Conservation (phyloP, 345 rosid genomes). For the Rubroshorea leprosula region DNA sequence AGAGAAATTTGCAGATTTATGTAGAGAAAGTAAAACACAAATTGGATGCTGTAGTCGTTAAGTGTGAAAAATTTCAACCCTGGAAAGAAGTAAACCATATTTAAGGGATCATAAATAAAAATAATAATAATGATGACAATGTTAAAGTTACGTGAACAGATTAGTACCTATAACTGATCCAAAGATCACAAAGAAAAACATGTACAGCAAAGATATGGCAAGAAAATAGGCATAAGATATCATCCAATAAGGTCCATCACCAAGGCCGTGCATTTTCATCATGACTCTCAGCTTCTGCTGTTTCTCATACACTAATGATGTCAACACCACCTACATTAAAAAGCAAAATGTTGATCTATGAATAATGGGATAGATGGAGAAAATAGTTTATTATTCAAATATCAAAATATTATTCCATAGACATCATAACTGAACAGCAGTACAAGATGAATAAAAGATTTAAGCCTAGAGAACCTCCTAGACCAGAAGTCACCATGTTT, state of each 20-base stretch:
- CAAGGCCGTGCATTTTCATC: conserved; percentile 98
- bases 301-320: conserved; percentile 74
- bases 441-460: no score
- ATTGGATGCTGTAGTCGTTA: conserved; percentile 67
- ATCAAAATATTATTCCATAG: no score
- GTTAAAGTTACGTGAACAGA: not conserved
- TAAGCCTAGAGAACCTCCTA: no score
- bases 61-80: conserved; percentile 69
- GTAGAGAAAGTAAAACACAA: conserved; percentile 58
- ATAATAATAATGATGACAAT: conserved; percentile 15
- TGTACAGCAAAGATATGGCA: conserved; percentile 49
- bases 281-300: conserved; percentile 70
- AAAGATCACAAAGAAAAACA: conserved; percentile 59
- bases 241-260: conserved; percentile 91
- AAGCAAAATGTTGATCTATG: not conserved
- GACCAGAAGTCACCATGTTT: no score
- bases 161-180: conserved; percentile 64
- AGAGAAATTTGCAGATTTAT: conserved; percentile 78
- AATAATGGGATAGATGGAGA: not conserved
- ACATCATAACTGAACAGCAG: no score
- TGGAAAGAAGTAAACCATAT: conserved; percentile 29
- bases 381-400: no score
- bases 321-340: conserved; percentile 55
- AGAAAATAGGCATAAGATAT: conserved; percentile 81
- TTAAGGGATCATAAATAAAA: conserved; percentile 13